Evolutionary conservation across 1,139 yeast species (phyloP).

Genomic region (Debaryomyces nepalensis): DNA sequence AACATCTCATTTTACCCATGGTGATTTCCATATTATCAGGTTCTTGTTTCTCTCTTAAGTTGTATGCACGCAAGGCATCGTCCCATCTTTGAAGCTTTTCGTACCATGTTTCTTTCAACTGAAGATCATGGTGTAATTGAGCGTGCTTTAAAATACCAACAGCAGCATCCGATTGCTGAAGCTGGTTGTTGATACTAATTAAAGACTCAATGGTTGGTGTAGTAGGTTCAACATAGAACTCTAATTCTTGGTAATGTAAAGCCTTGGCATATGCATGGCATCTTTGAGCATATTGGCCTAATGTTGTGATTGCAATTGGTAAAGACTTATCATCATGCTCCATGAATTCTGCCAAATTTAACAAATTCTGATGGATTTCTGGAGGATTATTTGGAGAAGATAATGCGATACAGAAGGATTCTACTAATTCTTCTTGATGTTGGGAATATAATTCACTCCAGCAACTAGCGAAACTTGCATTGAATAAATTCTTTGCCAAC

Average conservation of each 20-base stretch:
- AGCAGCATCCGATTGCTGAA: slow-evolving; percentile 97
- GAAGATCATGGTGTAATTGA: slow-evolving; percentile 89
- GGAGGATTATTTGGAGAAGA: slow-evolving; percentile 94
- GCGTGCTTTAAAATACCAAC: slow-evolving; percentile 96
- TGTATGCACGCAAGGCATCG: slow-evolving; percentile 91
- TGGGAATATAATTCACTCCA: slow-evolving; percentile 95
- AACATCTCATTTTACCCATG: slow-evolving; percentile 97
- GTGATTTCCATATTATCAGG: slow-evolving; percentile 75
- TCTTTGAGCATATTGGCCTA: slow-evolving; percentile 92
- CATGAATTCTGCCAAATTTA: slow-evolving; percentile 93
- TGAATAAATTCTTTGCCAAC: slow-evolving; percentile 86
- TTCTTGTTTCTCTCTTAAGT: slow-evolving; percentile 64
- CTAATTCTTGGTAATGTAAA: slow-evolving; percentile 91
- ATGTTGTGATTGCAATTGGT: slow-evolving; percentile 85
- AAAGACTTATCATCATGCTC: slow-evolving; percentile 96
- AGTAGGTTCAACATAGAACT: slow-evolving; percentile 90
- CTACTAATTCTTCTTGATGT: slow-evolving; percentile 88
- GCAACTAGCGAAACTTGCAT: slow-evolving; percentile 93
- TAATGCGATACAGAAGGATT: slow-evolving; percentile 82
- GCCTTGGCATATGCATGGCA: slow-evolving; percentile 99
- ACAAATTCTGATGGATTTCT: slow-evolving; percentile 86
- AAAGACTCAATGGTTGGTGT: slow-evolving; percentile 91
- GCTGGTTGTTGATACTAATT: slow-evolving; percentile 88
- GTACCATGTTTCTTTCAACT: slow-evolving; percentile 95
- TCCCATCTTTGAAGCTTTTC: slow-evolving; percentile 98